Base-by-base conservation (phyloP, 176 grass and related monocot species). In the Juncus effusus region DNA sequence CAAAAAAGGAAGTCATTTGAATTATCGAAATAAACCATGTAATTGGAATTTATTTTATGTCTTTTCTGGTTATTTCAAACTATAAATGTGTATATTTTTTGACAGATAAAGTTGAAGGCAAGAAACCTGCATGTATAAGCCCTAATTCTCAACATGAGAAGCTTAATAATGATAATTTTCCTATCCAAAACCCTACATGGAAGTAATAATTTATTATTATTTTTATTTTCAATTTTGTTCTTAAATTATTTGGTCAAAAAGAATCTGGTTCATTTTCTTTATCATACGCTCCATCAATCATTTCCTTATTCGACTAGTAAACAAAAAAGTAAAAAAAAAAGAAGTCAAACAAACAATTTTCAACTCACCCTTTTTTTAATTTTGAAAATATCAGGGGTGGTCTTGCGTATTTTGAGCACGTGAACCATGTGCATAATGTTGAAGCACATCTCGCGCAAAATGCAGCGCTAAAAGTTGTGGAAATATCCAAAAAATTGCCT, bases 401-500 rank as follows among this genome's bases (percentile, higher is more conserved):
- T 49, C 85, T 96, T 76, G 74, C 81, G 80, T 78, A 91, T 9
- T 70, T 75, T 60, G 79, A 79, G 59, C 51, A 70, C 16, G 60
- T 72, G 59, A 70, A 13, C 53, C 77, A 86, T 37, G 64, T 35
- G 47, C 77, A 76, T 45, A 58, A 47, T 78, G 91, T 96, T 67
- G 73, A 86, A 78, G 87, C 74, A 3, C 77, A 79, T 69, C 83
- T 86, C 53, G 65, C 84, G 42, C 50, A 16, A 41, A 64, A 88
- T 64, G 50, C 82, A 40, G 78, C 8, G 58, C 1, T 12, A 12
- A 79, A 76, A 73, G 84, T 73, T 35, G 69, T 83, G 62, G 82
- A 88, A 77, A 76, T 79, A 62, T 74, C 70, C 55, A 88, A 74
- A 49, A 41, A 64, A 65, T 69, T 96, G 74, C 84, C 84, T 83